phyloP scores from a whole-genome alignment of 495 filamentous ascomycete genomes.

The Parmelia sp. region DNA sequence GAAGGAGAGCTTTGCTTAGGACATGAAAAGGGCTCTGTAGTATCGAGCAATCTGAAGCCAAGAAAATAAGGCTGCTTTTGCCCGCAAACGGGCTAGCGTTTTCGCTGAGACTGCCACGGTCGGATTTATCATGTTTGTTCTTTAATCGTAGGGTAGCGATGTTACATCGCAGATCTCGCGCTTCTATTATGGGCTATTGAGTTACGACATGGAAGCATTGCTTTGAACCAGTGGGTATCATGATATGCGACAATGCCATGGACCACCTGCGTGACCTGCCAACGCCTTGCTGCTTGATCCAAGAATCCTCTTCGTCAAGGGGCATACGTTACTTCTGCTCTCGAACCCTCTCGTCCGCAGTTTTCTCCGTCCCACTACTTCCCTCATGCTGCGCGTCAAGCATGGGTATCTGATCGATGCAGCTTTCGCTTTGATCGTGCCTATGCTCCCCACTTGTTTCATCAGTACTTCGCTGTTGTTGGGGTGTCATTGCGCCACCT shows the following conservation, averaged over 20 bases:
- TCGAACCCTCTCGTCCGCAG: constrained; percentile 14
- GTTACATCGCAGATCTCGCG: not conserved
- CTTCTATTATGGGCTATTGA: not conserved
- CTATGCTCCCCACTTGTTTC: constrained; percentile 10
- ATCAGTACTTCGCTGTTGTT: constrained; percentile 8
- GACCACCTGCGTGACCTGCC: not conserved
- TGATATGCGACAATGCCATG: not conserved
- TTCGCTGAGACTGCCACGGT: too few relatives aligned
- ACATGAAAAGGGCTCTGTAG: not conserved
- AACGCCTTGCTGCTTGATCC: not conserved
- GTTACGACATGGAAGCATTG: not conserved
- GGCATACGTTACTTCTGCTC: constrained; percentile 8
- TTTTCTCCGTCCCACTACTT: constrained; percentile 40
- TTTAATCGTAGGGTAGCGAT: too few relatives aligned
- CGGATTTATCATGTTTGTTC: too few relatives aligned
- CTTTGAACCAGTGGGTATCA: not conserved
- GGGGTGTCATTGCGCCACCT: constrained; percentile 22
- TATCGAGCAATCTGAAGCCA: not conserved
- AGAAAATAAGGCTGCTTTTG: not conserved
- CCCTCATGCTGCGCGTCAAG: constrained; percentile 41
- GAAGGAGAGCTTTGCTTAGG: not conserved
- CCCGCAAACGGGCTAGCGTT: not conserved
- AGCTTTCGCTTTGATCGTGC: constrained; percentile 25
- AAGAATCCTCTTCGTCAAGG: not conserved
- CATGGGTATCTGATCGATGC: constrained; percentile 51